A percentile compares a stretch with the other conserved stretches of the same genome.
Evolutionary conservation across 345 rosid species (phyloP).

Genomic region (Microthlaspi erraticum): DNA sequence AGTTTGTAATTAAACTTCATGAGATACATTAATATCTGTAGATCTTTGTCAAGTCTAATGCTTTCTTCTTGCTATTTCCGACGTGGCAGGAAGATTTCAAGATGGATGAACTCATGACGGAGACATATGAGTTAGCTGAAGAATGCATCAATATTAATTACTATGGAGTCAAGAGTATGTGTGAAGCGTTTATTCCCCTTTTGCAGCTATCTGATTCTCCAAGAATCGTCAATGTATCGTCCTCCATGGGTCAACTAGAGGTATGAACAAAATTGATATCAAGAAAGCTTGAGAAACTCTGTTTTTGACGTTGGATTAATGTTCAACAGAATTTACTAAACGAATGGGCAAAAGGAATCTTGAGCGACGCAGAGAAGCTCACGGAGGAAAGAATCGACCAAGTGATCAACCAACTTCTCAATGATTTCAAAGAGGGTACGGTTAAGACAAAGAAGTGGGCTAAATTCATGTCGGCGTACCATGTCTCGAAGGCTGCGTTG

Average conservation of each 20-base stretch:
- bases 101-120: constrained; percentile 38
- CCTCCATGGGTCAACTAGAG: constrained; percentile 48
- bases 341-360: constrained; percentile 49
- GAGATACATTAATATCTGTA: neutral
- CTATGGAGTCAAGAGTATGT: constrained; percentile 58
- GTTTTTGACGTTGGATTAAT: neutral
- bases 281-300: constrained; percentile 12
- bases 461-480: constrained; percentile 37
- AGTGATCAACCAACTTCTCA: constrained; percentile 44
- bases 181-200: constrained; percentile 52
- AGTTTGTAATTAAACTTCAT: neutral
- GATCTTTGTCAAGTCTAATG: neutral
- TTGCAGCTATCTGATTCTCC: constrained; percentile 54
- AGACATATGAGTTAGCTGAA: constrained; percentile 45
- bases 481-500: constrained; percentile 53
- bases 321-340: constrained; percentile 40
- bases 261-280: constrained; percentile 29
- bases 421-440: constrained; percentile 47
- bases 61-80: neutral
- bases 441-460: constrained; percentile 49
- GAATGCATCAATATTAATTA: constrained; percentile 57
- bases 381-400: constrained; percentile 55
- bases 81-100: constrained; percentile 34
- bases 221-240: constrained; percentile 58
- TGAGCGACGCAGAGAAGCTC: constrained; percentile 50